phyloP scores from a whole-genome alignment of 164 flowering plant species.

The Aristolochia californica region DNA sequence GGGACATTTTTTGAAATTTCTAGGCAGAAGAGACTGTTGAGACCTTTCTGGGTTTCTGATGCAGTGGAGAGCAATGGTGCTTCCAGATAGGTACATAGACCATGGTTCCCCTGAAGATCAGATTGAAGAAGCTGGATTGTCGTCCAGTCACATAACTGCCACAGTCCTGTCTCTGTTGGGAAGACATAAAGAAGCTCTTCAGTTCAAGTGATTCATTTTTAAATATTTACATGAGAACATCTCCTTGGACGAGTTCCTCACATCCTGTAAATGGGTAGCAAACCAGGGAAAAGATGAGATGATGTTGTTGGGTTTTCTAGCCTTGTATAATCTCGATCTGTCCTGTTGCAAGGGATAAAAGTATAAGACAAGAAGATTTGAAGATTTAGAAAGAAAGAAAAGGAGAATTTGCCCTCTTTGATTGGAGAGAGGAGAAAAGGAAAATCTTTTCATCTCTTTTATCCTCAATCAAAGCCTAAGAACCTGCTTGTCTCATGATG shows the following conservation, averaged over 20 bases:
- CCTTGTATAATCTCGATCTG: not conserved
- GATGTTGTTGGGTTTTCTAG: not conserved
- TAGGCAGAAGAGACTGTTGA: no score
- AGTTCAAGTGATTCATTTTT: constrained; percentile 19
- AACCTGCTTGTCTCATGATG: no score
- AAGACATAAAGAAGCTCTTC: constrained; percentile 52
- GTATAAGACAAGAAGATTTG: no score
- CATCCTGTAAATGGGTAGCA: not conserved
- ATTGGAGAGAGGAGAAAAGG: no score
- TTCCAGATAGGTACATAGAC: constrained; percentile 75
- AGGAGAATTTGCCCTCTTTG: no score
- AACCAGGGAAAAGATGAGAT: not conserved
- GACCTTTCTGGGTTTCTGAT: not conserved
- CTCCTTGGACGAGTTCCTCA: not conserved
- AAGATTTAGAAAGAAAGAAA: no score
- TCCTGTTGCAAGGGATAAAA: not conserved
- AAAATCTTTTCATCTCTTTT: no score
- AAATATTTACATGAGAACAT: not conserved
- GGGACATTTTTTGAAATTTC: not conserved
- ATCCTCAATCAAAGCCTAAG: no score
- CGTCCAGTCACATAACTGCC: constrained; percentile 60
- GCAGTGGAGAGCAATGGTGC: constrained; percentile 25
- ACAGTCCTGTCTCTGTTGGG: constrained; percentile 75
- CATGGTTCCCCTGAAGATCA: constrained; percentile 84
- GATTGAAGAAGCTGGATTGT: constrained; percentile 76